Evolutionary conservation across 495 filamentous ascomycete genomes (phyloP).

Genomic region (Hyaloscypha bicolor): DNA sequence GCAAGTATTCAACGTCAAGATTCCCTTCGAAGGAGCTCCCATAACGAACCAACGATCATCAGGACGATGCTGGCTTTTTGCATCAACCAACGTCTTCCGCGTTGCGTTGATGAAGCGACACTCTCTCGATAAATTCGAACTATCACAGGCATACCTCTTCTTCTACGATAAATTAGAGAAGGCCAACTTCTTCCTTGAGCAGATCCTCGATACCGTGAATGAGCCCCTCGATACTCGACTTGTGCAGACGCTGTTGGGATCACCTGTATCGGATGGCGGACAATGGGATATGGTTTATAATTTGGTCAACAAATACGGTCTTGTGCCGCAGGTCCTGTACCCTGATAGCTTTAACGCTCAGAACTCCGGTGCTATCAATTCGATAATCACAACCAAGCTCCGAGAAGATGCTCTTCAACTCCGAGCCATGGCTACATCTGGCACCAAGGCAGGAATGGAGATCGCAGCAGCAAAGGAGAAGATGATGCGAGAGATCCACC

Average conservation of each 20-base stretch:
- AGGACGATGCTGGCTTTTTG: conserved; percentile 90
- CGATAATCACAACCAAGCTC: conserved; percentile 81
- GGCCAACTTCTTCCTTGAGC: conserved; percentile 84
- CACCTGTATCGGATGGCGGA: conserved; percentile 78
- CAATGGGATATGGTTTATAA: conserved; percentile 95
- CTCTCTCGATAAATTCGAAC: conserved; percentile 74
- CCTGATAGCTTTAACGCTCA: conserved; percentile 72
- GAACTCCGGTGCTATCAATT: conserved; percentile 68
- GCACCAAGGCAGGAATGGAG: conserved; percentile 16
- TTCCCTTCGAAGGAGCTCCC: conserved; percentile 78
- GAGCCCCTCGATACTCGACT: conserved; percentile 69
- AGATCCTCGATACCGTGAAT: conserved; percentile 71
- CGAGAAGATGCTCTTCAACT: conserved; percentile 76
- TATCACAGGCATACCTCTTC: conserved; percentile 87
- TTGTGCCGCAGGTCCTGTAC: conserved; percentile 78
- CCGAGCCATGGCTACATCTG: conserved; percentile 47
- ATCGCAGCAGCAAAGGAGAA: conserved; percentile 61
- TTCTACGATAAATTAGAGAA: conserved; percentile 97
- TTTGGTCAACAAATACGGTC: conserved; percentile 80
- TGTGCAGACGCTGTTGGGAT: conserved; percentile 63
- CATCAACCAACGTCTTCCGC: conserved; percentile 83
- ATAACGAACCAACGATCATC: conserved; percentile 82
- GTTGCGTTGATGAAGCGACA: conserved; percentile 81
- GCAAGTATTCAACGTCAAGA: conserved; percentile 80
- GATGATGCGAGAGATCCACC: conserved; percentile 77